Evolutionary conservation across 345 rosid genomes (phyloP).

Genomic region (Mangifera indica): DNA sequence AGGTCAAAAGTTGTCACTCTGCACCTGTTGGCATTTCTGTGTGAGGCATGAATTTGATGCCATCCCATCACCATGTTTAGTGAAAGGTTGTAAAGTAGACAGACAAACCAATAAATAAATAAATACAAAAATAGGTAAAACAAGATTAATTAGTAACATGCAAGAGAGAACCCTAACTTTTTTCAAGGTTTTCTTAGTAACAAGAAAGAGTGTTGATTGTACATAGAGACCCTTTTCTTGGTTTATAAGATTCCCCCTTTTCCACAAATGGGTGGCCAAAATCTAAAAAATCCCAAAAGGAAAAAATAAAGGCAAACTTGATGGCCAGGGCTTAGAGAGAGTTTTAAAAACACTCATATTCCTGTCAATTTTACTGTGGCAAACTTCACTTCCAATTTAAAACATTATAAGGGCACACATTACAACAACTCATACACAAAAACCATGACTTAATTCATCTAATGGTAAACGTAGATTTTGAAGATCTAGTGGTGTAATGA

Average conservation of each 20-base stretch:
- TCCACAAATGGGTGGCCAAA: slow-evolving; percentile 8
- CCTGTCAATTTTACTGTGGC: slow-evolving; percentile 13
- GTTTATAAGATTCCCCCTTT: slow-evolving; percentile 9
- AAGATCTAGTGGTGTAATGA: too few relatives aligned
- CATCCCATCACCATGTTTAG: slow-evolving; percentile 13
- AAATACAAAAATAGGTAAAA: not conserved
- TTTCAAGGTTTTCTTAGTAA: slow-evolving; percentile 16
- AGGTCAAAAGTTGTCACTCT: slow-evolving; percentile 27
- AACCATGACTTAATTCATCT: too few relatives aligned
- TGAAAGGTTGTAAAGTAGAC: not conserved
- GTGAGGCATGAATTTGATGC: slow-evolving; percentile 35
- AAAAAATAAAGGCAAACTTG: slow-evolving; percentile 25
- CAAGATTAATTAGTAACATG: not conserved
- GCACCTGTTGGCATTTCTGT: slow-evolving; percentile 27
- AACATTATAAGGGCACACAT: too few relatives aligned
- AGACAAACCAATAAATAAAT: not conserved
- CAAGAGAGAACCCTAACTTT: not conserved
- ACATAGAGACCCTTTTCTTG: slow-evolving; percentile 19
- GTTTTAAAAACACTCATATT: slow-evolving; percentile 26
- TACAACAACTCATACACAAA: too few relatives aligned
- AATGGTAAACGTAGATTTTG: too few relatives aligned
- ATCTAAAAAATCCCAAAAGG: slow-evolving; percentile 6
- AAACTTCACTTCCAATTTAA: not conserved
- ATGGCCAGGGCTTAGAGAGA: slow-evolving; percentile 28
- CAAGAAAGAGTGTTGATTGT: slow-evolving; percentile 4